Evolutionary conservation across 2,329 filamentous ascomycete species (phyloP).

Genomic region (Bipolaris sorokiniana): DNA sequence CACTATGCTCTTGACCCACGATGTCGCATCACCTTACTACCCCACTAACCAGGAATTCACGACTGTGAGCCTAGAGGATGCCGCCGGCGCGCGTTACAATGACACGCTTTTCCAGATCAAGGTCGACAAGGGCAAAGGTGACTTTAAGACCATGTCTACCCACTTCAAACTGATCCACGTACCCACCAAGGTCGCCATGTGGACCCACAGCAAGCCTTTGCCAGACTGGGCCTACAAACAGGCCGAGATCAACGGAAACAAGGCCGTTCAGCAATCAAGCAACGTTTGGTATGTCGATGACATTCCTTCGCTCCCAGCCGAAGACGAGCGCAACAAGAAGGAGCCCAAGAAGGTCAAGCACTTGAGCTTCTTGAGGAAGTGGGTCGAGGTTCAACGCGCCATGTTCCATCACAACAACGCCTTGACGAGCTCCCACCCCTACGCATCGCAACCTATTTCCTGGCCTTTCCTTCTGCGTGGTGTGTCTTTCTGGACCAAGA

Average conservation of each 20-base stretch:
- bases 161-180: constrained; percentile 97
- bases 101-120: constrained; percentile 93
- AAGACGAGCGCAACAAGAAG: constrained; percentile 75
- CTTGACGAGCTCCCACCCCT: constrained; percentile 94
- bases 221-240: constrained; percentile 98
- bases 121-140: constrained; percentile 81
- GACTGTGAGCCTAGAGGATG: constrained; percentile 74
- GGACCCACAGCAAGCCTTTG: constrained; percentile 94
- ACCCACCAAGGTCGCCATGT: constrained; percentile 97
- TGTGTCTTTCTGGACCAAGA: constrained; percentile 99
- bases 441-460: constrained; percentile 91
- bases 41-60: constrained; percentile 99
- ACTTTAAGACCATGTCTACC: constrained; percentile 88
- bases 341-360: constrained; percentile 79
- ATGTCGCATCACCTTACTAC: constrained; percentile 94
- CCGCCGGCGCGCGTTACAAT: constrained; percentile 74
- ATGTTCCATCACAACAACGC: constrained; percentile 99
- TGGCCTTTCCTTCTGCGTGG: constrained; percentile 98
- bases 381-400: constrained; percentile 92
- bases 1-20: constrained; percentile 86
- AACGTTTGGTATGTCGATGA: constrained; percentile 96
- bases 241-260: constrained; percentile 99
- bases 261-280: constrained; percentile 85
- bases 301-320: constrained; percentile 76
- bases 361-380: constrained; percentile 89